phyloP scores from a whole-genome alignment of 129 eudicot genomes.

The carrot (Daucus carota) region DNA sequence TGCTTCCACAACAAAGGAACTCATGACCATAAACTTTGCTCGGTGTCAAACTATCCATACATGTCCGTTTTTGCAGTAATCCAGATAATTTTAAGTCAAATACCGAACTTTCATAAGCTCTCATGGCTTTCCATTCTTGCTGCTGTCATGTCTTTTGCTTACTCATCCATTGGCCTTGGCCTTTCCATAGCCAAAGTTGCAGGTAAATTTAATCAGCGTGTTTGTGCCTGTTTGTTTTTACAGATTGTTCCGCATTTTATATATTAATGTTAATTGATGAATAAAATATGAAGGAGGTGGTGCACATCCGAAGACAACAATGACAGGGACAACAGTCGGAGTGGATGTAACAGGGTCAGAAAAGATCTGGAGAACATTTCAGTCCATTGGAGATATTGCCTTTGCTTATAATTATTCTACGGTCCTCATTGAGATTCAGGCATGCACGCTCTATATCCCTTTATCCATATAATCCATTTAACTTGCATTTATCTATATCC shows the following conservation, averaged over 20 bases:
- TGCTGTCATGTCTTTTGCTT: slow-evolving; percentile 84
- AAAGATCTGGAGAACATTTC: slow-evolving; percentile 78
- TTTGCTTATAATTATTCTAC: slow-evolving; percentile 78
- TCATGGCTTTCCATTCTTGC: slow-evolving; percentile 88
- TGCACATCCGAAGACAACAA: slow-evolving; percentile 36
- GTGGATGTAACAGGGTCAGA: slow-evolving; percentile 41
- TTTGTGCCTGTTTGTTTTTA: neutral
- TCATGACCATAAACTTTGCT: slow-evolving; percentile 28
- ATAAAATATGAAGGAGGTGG: slow-evolving; percentile 27
- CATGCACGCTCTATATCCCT: slow-evolving; percentile 1
- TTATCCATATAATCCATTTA: too few relatives aligned
- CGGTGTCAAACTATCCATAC: slow-evolving; percentile 35
- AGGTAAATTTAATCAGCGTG: slow-evolving; percentile 10
- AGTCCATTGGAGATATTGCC: slow-evolving; percentile 84
- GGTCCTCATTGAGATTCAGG: slow-evolving; percentile 90
- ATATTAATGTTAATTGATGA: neutral
- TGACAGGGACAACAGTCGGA: slow-evolving; percentile 62
- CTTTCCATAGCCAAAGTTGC: slow-evolving; percentile 63
- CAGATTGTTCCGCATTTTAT: too few relatives aligned
- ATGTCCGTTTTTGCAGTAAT: slow-evolving; percentile 53
- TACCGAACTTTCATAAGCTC: slow-evolving; percentile 63
- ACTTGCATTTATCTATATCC: too few relatives aligned
- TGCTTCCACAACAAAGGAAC: slow-evolving; percentile 60
- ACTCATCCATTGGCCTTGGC: slow-evolving; percentile 70
- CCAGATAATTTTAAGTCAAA: slow-evolving; percentile 62